Percentiles rank a stretch among this genome's conserved stretches.
phyloP scores from a whole-genome alignment of 331 rosid species.

The Malus hybrid region DNA sequence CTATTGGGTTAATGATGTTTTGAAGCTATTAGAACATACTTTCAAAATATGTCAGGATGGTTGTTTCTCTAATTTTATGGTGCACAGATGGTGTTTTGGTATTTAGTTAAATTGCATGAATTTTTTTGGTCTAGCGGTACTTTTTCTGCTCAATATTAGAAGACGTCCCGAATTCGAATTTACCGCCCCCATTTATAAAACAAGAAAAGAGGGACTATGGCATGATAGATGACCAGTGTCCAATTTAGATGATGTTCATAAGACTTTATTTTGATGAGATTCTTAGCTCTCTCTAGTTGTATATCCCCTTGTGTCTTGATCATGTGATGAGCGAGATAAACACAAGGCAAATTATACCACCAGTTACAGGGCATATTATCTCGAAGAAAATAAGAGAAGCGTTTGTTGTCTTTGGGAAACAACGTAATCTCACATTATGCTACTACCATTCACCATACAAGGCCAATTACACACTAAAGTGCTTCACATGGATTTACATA shows the following conservation, averaged over 20 bases:
- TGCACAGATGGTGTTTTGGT: not conserved
- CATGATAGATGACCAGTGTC: not conserved
- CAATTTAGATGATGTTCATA: too few species aligned
- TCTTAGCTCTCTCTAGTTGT: too few species aligned
- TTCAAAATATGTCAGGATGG: not conserved
- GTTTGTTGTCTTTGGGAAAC: not conserved
- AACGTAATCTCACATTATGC: not conserved
- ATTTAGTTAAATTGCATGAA: not conserved
- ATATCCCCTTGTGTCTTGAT: too few species aligned
- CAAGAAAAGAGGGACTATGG: not conserved
- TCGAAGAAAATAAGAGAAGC: too few species aligned
- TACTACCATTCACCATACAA: not conserved
- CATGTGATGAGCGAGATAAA: too few species aligned
- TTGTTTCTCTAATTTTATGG: not conserved
- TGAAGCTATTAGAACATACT: too few species aligned
- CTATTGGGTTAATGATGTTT: not conserved
- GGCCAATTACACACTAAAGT: not conserved
- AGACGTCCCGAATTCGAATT: too few species aligned
- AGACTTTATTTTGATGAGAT: too few species aligned
- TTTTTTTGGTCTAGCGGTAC: too few species aligned
- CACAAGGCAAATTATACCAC: too few species aligned
- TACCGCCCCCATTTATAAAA: not conserved
- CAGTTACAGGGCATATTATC: too few species aligned
- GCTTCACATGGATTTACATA: not conserved
- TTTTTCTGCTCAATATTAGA: too few species aligned